These are phyloP conservation scores for Sclerotinia nivalis DNA, from an alignment of 2,329 filamentous ascomycete species.

Conservation along the genomic window DNA sequence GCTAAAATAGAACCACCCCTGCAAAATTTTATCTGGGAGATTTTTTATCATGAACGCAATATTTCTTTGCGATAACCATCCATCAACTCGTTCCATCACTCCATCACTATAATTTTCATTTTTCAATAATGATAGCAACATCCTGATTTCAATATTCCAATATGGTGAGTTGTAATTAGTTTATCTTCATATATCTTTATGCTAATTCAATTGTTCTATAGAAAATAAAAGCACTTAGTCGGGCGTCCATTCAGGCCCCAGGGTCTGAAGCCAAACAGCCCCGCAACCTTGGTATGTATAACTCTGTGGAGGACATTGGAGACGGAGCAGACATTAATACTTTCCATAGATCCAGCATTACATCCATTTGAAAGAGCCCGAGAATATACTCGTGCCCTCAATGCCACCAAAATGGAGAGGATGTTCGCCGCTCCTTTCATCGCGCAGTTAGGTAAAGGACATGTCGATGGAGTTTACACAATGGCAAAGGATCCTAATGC, in stretches of 20 bases:
- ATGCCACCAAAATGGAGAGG: constrained; percentile 89
- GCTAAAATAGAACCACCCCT: constrained; percentile 29
- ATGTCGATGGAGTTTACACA: constrained; percentile 86
- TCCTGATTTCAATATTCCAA: constrained; percentile 35
- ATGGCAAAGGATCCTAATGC: constrained; percentile 78
- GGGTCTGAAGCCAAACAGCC: constrained; percentile 66
- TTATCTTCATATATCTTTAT: not conserved
- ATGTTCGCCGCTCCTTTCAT: constrained; percentile 89
- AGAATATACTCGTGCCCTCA: constrained; percentile 76
- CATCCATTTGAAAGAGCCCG: constrained; percentile 78
- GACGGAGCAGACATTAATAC: constrained; percentile 1
- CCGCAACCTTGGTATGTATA: constrained; percentile 64
- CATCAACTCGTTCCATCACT: not conserved
- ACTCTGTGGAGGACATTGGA: not conserved
- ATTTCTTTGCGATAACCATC: constrained; percentile 14
- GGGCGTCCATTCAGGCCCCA: constrained; percentile 65
- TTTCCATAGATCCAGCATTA: constrained; percentile 41
- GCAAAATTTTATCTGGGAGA: constrained; percentile 28
- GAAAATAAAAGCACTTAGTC: constrained; percentile 68
- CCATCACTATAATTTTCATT: constrained; percentile 4
- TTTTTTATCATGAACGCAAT: constrained; percentile 15
- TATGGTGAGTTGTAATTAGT: constrained; percentile 35
- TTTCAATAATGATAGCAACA: constrained; percentile 28
- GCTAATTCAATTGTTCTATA: constrained; percentile 27
- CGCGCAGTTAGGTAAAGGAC: constrained; percentile 81